Base-by-base conservation (phyloP, 768 basidiomycete genomes). In the Artomyces pyxidatus region DNA sequence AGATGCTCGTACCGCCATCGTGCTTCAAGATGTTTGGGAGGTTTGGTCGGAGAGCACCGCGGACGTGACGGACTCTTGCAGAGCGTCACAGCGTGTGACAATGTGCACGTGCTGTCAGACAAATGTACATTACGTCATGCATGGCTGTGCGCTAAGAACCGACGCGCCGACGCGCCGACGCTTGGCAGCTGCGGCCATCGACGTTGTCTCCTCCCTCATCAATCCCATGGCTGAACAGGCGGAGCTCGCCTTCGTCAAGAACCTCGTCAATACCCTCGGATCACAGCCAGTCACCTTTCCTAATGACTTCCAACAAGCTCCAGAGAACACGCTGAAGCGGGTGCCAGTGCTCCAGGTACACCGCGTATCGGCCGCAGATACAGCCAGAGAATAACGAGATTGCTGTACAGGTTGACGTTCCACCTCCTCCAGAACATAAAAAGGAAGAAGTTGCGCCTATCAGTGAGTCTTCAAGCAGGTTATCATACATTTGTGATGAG, bases 241-340 rank as follows among this genome's bases (percentile, higher is more conserved):
- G 52, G 77, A 79, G 49, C 65, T 70, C 49, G 74, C 81, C 8
- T 88, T 90, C 61, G 77, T 82, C 37, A 81, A 75, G 58, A 76
- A 75, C 3, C 81, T 84, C 53, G 62, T 80, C 48, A 81, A 78
- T 53, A 80, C 78, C 11, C 61, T 92, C 56, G 72, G 78, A 1
- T 68, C 73, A 2, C 84, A 88, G 63, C 83, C 84, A 22, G 72
- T 90, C 49, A 71, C 69, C 3, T 90, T 81, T 59, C 64, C 70
- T 32, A 79, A 90, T 65, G 82, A 88, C 65, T 89, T 86, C 65
- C 84, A 85, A 63, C 82, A 87, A 45, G 80, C 82, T 0, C 76
- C 78, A 0, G 68, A 78, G 46, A 71, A 81, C 52, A 77, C 76
- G 11, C 73, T 89, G 48, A 86, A 74, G 66, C 81, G 71, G 56